phyloP scores from a whole-genome alignment of 208 protist species.

The Trypanosoma grayi region DNA sequence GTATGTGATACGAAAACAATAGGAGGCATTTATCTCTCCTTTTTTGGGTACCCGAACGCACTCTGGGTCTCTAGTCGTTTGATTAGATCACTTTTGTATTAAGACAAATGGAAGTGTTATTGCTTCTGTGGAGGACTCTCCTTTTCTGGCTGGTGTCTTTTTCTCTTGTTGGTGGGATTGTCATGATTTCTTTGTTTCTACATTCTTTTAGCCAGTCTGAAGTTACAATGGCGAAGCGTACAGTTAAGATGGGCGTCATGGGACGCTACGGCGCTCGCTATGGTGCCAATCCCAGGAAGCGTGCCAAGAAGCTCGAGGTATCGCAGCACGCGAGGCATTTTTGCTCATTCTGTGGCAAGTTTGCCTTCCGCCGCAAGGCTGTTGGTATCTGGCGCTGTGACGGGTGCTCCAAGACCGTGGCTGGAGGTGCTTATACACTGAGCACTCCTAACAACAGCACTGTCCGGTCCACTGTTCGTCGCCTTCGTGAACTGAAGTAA shows the following conservation, averaged over 20 bases:
- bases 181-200: slow-evolving; percentile 27
- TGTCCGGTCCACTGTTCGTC: slow-evolving; percentile 97
- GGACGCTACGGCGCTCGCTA: slow-evolving; percentile 99
- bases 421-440: slow-evolving; percentile 98
- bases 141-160: slow-evolving; percentile 11
- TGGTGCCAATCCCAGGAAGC: slow-evolving; percentile 98
- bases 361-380: slow-evolving; percentile 94
- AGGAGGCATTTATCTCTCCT: slow-evolving; percentile 46
- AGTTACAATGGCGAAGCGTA: slow-evolving; percentile 95
- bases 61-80: slow-evolving; percentile 41
- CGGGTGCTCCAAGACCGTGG: slow-evolving; percentile 95
- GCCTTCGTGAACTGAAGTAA: slow-evolving; percentile 94
- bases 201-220: slow-evolving; percentile 18
- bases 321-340: slow-evolving; percentile 98
- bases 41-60: slow-evolving; percentile 63
- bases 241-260: slow-evolving; percentile 99
- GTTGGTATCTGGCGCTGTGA: slow-evolving; percentile 99
- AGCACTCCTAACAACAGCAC: slow-evolving; percentile 95
- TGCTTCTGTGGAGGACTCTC: too few relatives aligned
- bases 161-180: too few relatives aligned
- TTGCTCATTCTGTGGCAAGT: slow-evolving; percentile 99
- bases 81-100: slow-evolving; percentile 16
- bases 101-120: slow-evolving; percentile 5
- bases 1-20: slow-evolving; percentile 29
- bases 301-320: slow-evolving; percentile 99